These are phyloP conservation scores for Tylopilus sp. DNA, from an alignment of 1,284 basidiomycete species.

Conservation along the genomic window DNA sequence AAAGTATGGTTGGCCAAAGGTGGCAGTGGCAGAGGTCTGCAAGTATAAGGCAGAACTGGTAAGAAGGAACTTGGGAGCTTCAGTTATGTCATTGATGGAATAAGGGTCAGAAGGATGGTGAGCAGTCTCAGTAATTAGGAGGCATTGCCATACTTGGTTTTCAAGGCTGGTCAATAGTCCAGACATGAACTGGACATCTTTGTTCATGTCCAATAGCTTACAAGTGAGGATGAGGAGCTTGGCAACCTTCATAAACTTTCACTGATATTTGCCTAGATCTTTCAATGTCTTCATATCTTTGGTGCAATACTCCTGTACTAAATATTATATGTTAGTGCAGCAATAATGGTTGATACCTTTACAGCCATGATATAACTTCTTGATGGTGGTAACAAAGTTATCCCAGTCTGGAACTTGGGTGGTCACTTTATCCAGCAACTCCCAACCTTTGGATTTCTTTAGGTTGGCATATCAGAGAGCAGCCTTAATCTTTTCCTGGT, in stretches of 20 bases:
- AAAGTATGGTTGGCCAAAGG: too few relatives aligned
- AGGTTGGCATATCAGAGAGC: not conserved
- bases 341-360: not conserved
- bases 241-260: not conserved
- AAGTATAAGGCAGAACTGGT: too few relatives aligned
- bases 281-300: not conserved
- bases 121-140: too few relatives aligned
- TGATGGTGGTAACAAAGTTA: not conserved
- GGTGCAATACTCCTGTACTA: not conserved
- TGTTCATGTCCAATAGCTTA: not conserved
- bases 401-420: not conserved
- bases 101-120: too few relatives aligned
- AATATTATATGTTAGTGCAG: not conserved
- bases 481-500: not conserved
- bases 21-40: too few relatives aligned
- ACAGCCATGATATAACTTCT: not conserved
- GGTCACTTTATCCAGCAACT: not conserved
- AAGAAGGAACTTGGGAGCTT: too few relatives aligned
- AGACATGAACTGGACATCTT: too few relatives aligned
- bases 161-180: too few relatives aligned
- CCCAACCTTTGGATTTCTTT: not conserved
- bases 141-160: too few relatives aligned
- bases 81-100: too few relatives aligned
- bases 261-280: not conserved
- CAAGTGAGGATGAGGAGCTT: not conserved